Conservation (phyloP, 139 green algal species). For the Penium margaritaceum region DNA sequence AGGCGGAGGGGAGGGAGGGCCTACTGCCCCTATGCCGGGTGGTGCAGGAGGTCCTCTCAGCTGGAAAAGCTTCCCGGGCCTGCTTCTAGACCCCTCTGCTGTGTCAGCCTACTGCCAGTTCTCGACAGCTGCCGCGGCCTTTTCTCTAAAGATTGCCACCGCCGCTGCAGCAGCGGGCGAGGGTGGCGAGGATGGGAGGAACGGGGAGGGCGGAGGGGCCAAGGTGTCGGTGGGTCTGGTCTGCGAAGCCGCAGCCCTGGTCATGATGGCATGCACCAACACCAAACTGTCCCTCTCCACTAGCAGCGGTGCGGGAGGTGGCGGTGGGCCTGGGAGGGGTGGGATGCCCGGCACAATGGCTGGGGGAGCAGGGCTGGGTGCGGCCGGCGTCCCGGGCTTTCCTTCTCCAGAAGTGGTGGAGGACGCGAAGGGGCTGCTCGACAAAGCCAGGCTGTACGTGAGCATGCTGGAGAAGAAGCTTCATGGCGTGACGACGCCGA, state of each 20-base stretch:
- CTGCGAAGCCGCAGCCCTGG: not conserved
- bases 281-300: not conserved
- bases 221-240: slow-evolving; percentile 2
- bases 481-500: too few relatives aligned
- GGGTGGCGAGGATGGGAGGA: not conserved
- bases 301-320: not conserved
- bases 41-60: not conserved
- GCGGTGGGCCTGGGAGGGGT: too few relatives aligned
- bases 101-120: not conserved
- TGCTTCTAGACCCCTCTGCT: not conserved
- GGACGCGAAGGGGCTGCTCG: not conserved
- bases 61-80: not conserved
- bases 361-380: not conserved
- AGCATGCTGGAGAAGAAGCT: not conserved
- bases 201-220: not conserved
- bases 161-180: not conserved
- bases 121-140: not conserved
- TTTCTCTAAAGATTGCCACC: not conserved
- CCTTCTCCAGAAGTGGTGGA: not conserved
- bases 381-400: not conserved
- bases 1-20: not conserved
- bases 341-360: not conserved
- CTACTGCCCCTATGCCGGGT: too few relatives aligned
- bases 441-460: slow-evolving; percentile 1
- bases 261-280: slow-evolving; percentile 4